Evolutionary conservation across 805 yeast species (phyloP).

Genomic region (Isabelozyma heimii): DNA sequence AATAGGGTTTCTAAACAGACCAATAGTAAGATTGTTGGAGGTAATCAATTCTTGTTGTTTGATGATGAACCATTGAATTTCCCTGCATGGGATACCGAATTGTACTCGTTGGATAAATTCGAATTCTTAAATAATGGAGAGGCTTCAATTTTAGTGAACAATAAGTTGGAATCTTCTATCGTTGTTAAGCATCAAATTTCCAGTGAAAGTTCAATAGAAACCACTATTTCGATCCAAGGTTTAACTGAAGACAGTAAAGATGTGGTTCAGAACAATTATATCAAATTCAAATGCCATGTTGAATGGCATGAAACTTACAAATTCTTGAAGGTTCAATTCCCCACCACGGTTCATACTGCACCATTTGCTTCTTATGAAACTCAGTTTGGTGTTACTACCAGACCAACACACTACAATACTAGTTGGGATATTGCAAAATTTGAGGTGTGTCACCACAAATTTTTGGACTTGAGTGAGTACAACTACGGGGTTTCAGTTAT

Average conservation of each 20-base stretch:
- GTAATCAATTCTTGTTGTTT: constrained; percentile 76
- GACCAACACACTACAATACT: constrained; percentile 95
- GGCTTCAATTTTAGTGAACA: constrained; percentile 41
- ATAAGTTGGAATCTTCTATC: constrained; percentile 63
- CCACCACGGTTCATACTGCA: constrained; percentile 76
- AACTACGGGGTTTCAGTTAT: constrained; percentile 83
- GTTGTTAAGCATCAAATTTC: constrained; percentile 62
- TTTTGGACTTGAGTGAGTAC: constrained; percentile 86
- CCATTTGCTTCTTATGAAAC: constrained; percentile 81
- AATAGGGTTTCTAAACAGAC: constrained; percentile 50
- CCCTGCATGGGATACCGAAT: constrained; percentile 98
- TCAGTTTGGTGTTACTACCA: constrained; percentile 84
- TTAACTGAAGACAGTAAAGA: constrained; percentile 44
- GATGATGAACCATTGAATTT: constrained; percentile 88
- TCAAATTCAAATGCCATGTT: constrained; percentile 46
- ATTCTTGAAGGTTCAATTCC: constrained; percentile 92
- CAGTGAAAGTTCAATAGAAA: constrained; percentile 53
- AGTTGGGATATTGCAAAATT: constrained; percentile 96
- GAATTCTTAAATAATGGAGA: constrained; percentile 42
- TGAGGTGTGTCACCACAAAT: constrained; percentile 92
- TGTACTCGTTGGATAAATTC: constrained; percentile 76
- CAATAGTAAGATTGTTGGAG: constrained; percentile 44
- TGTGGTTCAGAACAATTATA: constrained; percentile 24
- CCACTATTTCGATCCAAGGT: constrained; percentile 70
- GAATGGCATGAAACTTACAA: constrained; percentile 87